A percentile compares a stretch with the other conserved stretches of the same genome.
phyloP scores from a whole-genome alignment of 2,329 filamentous ascomycete genomes.

The Venturia asperata region DNA sequence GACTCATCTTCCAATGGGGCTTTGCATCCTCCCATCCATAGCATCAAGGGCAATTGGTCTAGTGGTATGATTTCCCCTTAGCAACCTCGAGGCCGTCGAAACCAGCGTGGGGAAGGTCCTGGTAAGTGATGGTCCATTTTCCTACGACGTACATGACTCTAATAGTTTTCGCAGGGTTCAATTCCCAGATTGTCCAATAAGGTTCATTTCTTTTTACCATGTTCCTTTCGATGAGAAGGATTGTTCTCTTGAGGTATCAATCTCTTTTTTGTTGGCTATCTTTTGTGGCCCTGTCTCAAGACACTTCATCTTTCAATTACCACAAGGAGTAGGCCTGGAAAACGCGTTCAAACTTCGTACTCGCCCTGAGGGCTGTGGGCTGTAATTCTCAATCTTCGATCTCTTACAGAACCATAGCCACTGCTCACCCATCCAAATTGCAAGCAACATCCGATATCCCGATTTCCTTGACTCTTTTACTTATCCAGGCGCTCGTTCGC shows the following conservation, averaged over 20 bases:
- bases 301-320: too few species aligned
- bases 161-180: not conserved
- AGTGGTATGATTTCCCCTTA: not conserved
- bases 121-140: not conserved
- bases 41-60: not conserved
- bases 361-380: too few species aligned
- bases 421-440: slow-evolving; percentile 35
- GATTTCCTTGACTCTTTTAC: slow-evolving; percentile 28
- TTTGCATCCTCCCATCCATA: not conserved
- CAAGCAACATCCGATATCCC: slow-evolving; percentile 34
- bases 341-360: too few species aligned
- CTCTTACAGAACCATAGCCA: slow-evolving; percentile 29
- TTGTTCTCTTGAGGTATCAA: too few species aligned
- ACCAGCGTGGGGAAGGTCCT: too few species aligned
- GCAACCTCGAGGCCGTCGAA: not conserved
- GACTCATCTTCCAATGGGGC: not conserved
- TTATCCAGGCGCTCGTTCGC: slow-evolving; percentile 33
- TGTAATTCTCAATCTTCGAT: not conserved
- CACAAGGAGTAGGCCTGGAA: too few species aligned
- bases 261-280: not conserved
- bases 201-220: too few species aligned
- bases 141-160: not conserved
- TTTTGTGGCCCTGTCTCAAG: not conserved
- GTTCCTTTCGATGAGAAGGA: too few species aligned
- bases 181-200: slow-evolving; percentile 3